Evolutionary conservation across 495 filamentous ascomycete species (phyloP).

Genomic region (Penicillium ucsense): DNA sequence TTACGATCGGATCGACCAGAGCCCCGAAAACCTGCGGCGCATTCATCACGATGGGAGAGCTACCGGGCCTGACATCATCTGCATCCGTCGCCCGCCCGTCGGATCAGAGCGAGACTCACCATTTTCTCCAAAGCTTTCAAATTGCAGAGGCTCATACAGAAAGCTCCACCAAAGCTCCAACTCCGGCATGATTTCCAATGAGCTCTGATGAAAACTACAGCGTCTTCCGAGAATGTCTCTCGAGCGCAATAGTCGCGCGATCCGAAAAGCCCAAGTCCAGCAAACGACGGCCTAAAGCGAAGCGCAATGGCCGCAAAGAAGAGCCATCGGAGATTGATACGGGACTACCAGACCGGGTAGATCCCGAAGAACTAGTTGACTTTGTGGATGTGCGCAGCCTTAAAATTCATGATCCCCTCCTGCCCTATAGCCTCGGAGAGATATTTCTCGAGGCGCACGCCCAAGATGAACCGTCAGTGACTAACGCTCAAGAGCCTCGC

Average conservation of each 20-base stretch:
- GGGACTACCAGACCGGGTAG: constrained; percentile 16
- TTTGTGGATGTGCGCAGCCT: constrained; percentile 51
- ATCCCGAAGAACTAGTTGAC: constrained; percentile 61
- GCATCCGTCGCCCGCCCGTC: too few relatives aligned
- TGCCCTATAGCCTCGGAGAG: not conserved
- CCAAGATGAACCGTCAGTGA: not conserved
- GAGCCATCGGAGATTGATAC: constrained; percentile 1
- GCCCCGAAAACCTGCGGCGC: too few relatives aligned
- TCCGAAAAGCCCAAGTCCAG: constrained; percentile 34
- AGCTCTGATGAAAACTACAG: constrained; percentile 46
- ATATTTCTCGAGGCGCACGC: not conserved
- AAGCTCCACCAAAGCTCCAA: too few relatives aligned
- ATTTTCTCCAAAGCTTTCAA: too few relatives aligned
- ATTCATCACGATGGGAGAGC: too few relatives aligned
- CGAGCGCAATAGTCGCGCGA: constrained; percentile 46
- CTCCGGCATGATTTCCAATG: constrained; percentile 8
- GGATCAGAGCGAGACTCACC: too few relatives aligned
- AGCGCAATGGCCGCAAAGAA: constrained; percentile 13
- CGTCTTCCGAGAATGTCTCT: constrained; percentile 60
- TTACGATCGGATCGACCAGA: too few relatives aligned
- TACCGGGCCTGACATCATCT: too few relatives aligned
- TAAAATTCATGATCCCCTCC: not conserved
- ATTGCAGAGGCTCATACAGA: too few relatives aligned
- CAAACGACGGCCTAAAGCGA: constrained; percentile 36
- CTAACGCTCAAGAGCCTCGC: not conserved